These are phyloP conservation scores for Ceriops tagal DNA, from an alignment of 345 rosid genomes.

Conservation along the genomic window DNA sequence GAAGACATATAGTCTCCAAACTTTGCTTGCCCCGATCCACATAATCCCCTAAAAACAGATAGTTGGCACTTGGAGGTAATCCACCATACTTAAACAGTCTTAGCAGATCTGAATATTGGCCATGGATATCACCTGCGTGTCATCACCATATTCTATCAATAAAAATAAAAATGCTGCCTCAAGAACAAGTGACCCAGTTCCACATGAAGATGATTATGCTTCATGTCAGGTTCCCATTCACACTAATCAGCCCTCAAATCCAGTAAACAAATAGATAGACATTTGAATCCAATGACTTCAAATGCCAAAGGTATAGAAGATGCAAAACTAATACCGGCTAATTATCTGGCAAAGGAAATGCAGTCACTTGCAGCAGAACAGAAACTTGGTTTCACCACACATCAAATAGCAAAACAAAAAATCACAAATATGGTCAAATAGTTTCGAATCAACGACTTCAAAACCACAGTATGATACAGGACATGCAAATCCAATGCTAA, in stretches of 20 bases:
- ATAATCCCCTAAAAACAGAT: slow-evolving; percentile 80
- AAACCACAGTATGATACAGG: too few species aligned
- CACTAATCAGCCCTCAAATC: background rate
- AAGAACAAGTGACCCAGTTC: background rate
- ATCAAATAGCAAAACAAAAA: background rate
- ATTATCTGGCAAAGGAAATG: too few species aligned
- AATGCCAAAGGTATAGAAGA: background rate
- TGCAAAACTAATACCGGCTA: too few species aligned
- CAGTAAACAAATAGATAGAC: background rate
- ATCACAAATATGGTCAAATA: too few species aligned
- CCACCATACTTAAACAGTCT: slow-evolving; percentile 88
- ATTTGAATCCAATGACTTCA: slow-evolving; percentile 7
- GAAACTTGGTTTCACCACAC: background rate
- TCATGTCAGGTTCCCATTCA: background rate
- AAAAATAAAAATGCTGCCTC: background rate
- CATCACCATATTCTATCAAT: slow-evolving; percentile 21
- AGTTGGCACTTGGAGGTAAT: slow-evolving; percentile 69
- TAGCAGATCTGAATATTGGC: slow-evolving; percentile 80
- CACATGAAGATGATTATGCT: background rate
- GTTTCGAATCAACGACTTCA: too few species aligned
- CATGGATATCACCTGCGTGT: slow-evolving; percentile 73
- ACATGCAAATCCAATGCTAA: too few species aligned
- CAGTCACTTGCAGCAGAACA: background rate
- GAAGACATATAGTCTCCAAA: slow-evolving; percentile 84
- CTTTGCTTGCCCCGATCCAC: slow-evolving; percentile 92